Percentiles rank a stretch among this genome's conserved stretches.
phyloP scores from a whole-genome alignment of 495 filamentous ascomycete genomes.

The Arthonia radiata region DNA sequence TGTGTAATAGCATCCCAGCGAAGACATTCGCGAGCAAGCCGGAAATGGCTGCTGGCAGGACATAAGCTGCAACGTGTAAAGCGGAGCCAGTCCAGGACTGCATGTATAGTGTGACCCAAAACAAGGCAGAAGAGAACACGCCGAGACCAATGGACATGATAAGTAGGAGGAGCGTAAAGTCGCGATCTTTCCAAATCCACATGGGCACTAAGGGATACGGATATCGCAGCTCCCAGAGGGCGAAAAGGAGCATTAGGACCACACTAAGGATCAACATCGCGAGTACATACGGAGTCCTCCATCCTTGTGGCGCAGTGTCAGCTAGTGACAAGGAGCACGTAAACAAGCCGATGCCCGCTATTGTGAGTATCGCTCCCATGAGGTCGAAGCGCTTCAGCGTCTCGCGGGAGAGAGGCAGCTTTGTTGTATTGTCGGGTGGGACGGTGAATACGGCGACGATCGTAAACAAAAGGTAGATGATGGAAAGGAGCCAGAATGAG shows the following conservation, averaged over 20 bases:
- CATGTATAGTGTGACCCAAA: slow-evolving; percentile 32
- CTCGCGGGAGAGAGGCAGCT: slow-evolving; percentile 19
- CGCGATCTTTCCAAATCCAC: slow-evolving; percentile 16
- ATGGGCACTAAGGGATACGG: slow-evolving; percentile 17
- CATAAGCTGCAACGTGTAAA: slow-evolving; percentile 11
- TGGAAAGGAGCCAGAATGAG: slow-evolving; percentile 35
- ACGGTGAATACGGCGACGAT: slow-evolving; percentile 37
- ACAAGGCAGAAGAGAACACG: slow-evolving; percentile 13
- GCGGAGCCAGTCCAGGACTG: slow-evolving; percentile 15
- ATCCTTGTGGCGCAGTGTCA: slow-evolving; percentile 19
- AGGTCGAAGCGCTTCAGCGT: slow-evolving; percentile 36
- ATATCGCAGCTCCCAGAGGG: slow-evolving; percentile 15
- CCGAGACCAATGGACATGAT: slow-evolving; percentile 13
- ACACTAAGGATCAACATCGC: slow-evolving; percentile 14
- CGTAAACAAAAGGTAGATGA: slow-evolving; percentile 34
- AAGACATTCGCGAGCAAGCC: slow-evolving; percentile 14
- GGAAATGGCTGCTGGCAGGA: slow-evolving; percentile 14
- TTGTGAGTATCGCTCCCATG: slow-evolving; percentile 35
- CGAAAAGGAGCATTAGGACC: slow-evolving; percentile 11
- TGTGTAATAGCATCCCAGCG: slow-evolving; percentile 14
- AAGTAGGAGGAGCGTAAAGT: slow-evolving; percentile 13
- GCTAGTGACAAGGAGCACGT: slow-evolving; percentile 31
- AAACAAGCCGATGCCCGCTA: slow-evolving; percentile 38
- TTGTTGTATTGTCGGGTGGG: slow-evolving; percentile 26
- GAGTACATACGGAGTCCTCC: slow-evolving; percentile 17